Evolutionary conservation across 305 asterid genomes (phyloP).

Genomic region (Petunia hybrid): DNA sequence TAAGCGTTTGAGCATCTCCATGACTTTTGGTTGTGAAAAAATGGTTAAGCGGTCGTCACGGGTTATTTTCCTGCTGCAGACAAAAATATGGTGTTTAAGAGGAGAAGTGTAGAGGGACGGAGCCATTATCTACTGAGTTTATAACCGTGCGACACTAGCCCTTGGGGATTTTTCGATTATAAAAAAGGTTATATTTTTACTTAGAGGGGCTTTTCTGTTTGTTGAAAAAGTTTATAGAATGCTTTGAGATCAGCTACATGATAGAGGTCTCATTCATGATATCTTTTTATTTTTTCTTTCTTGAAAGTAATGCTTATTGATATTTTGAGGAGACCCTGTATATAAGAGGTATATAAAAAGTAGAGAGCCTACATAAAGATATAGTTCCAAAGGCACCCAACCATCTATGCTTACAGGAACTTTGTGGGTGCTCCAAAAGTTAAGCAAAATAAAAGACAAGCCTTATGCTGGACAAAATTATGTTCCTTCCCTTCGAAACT

Average conservation of each 20-base stretch:
- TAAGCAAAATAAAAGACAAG: constrained; percentile 2
- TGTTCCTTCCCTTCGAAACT: neutral
- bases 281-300: no score
- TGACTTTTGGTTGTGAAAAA: constrained; percentile 4
- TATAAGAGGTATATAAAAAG: neutral
- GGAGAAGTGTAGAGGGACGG: no score
- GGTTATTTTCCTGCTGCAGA: no score
- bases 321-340: neutral
- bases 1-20: constrained; percentile 13
- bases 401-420: constrained; percentile 20
- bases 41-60: neutral
- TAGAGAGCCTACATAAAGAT: neutral
- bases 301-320: constrained; percentile 10
- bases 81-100: no score
- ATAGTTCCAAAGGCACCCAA: constrained; percentile 5
- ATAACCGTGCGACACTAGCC: no score
- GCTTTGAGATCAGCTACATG: neutral
- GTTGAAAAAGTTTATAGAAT: neutral
- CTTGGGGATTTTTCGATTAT: no score
- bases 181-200: neutral
- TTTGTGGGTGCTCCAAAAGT: constrained; percentile 18
- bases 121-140: no score
- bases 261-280: neutral
- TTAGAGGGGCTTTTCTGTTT: neutral
- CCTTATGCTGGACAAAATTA: neutral